A percentile compares a stretch with the other conserved stretches of the same genome.
Evolutionary conservation across 331 rosid genomes (phyloP).

Genomic region (Quercus phellos): DNA sequence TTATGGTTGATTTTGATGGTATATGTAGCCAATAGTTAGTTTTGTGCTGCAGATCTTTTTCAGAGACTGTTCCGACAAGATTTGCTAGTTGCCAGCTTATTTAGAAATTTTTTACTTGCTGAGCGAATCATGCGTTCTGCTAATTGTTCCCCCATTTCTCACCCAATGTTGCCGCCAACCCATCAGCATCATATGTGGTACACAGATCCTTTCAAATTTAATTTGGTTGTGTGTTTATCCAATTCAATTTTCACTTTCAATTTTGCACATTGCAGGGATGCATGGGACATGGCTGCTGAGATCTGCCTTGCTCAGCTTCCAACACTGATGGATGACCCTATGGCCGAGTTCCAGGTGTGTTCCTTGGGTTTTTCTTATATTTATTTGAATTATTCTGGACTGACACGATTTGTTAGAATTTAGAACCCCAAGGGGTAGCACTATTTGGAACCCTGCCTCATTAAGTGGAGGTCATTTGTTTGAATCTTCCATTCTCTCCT

Average conservation of each 20-base stretch:
- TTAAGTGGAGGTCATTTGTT: no score
- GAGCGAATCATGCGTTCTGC: conserved; percentile 98
- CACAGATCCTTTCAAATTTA: conserved; percentile 23
- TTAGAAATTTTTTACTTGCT: conserved; percentile 90
- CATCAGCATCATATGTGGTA: conserved; percentile 99
- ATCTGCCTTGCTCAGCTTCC: conserved; percentile 99
- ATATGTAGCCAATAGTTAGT: conserved; percentile 14
- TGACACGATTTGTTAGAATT: not conserved
- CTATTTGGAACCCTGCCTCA: no score
- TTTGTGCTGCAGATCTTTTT: conserved; percentile 73
- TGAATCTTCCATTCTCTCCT: no score
- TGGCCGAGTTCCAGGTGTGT: conserved; percentile 76
- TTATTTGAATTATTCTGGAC: not conserved
- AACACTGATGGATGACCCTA: conserved; percentile 73
- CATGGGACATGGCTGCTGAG: conserved; percentile 99
- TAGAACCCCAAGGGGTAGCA: no score
- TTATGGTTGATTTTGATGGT: conserved; percentile 11
- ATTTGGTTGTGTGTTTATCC: conserved; percentile 6
- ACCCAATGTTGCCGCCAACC: conserved; percentile 85
- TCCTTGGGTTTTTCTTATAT: conserved; percentile 8
- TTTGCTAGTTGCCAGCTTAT: conserved; percentile 86
- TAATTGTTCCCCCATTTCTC: conserved; percentile 92
- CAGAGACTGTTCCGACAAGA: conserved; percentile 97
- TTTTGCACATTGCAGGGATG: conserved; percentile 71
- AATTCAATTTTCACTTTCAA: conserved; percentile 12